Base-by-base conservation (phyloP, 257 asterid species). In the Parsonsia alboflavescens region DNA sequence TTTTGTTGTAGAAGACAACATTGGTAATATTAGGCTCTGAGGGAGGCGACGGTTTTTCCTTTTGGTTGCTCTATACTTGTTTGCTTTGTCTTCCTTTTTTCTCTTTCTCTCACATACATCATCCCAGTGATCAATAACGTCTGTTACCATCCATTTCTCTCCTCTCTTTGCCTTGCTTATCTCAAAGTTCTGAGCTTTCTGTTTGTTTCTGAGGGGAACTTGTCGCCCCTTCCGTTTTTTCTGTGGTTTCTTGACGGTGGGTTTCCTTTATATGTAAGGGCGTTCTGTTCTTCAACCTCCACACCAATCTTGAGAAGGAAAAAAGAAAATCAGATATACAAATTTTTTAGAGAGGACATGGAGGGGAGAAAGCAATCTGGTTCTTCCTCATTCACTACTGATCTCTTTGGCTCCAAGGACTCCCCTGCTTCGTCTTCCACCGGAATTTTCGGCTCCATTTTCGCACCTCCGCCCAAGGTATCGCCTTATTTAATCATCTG, bases 401-500 rank as follows among this genome's bases (percentile, higher is more conserved):
- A 91, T 80, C 97, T 91, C 82, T 93, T 93, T 63, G 98, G 97
- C 77, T 89, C 88, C 0, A 89, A 88, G 74, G 89, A 88, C 17
- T 66, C 86, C 63, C 73, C 88, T 48, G 49, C 69, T 15, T 73
- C 88, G 63, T 76, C 96, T 3, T 77, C 96, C 73, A 77, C 96
- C 58, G 85, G 86, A 78, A 75, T 89, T 77, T 89, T 89, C 50
- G 83, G 84, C 15, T 84, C 98, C 2, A 87, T 93, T 71, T 89
- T 91, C 30, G 78, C 96, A 17, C 96, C 92, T 56, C 80, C 93
- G 28, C 48, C 84, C 11, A 85, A 85, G 97, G 97, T 91, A 79
- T 16, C 17, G 7, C 58, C 33, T 33, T 33, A 1, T 74, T 49
- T 24, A 22, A 8, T 64, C 15, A 17, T 26, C 3, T 10, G 50